A percentile compares a stretch with the other conserved stretches of the same genome.
Conservation (phyloP, 2,329 filamentous ascomycete genomes). For the Colletotrichum sp. region DNA sequence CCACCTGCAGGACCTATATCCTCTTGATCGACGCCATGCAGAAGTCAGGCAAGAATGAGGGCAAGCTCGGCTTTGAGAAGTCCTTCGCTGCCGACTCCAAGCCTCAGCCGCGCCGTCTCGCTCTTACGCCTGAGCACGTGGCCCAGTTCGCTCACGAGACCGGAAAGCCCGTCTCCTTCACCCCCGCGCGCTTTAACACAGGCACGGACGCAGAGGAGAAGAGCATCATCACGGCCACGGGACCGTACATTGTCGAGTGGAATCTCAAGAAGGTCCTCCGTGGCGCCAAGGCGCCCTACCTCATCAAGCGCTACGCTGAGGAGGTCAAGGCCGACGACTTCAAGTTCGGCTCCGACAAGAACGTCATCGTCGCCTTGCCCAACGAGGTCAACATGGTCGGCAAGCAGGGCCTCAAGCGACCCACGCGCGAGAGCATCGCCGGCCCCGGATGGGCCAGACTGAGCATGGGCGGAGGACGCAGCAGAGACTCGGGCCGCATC, state of each 20-base stretch:
- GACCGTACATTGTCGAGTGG: slow-evolving; percentile 97
- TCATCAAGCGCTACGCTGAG: slow-evolving; percentile 94
- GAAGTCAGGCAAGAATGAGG: slow-evolving; percentile 92
- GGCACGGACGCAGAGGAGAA: slow-evolving; percentile 83
- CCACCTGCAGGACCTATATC: slow-evolving; percentile 92
- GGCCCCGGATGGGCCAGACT: slow-evolving; percentile 48
- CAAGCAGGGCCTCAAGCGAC: slow-evolving; percentile 82
- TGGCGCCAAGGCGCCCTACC: slow-evolving; percentile 86
- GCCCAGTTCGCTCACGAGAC: slow-evolving; percentile 98
- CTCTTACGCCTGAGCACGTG: slow-evolving; percentile 87
- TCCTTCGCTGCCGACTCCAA: slow-evolving; percentile 92
- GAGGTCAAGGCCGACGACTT: slow-evolving; percentile 99
- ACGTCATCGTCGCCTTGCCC: slow-evolving; percentile 94
- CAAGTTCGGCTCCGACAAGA: slow-evolving; percentile 96
- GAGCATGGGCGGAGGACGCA: slow-evolving; percentile 43
- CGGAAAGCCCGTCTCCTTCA: slow-evolving; percentile 84
- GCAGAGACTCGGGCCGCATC: slow-evolving; percentile 57
- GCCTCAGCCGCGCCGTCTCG: slow-evolving; percentile 89
- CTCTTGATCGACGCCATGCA: slow-evolving; percentile 92
- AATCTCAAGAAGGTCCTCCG: slow-evolving; percentile 86
- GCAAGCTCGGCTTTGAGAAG: slow-evolving; percentile 97
- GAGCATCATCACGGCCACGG: slow-evolving; percentile 94
- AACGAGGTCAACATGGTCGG: slow-evolving; percentile 99
- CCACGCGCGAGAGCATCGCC: slow-evolving; percentile 92
- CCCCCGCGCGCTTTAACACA: slow-evolving; percentile 91